Evolutionary conservation across 2,329 filamentous ascomycete genomes (phyloP).

Genomic region (Microdochium paspali): DNA sequence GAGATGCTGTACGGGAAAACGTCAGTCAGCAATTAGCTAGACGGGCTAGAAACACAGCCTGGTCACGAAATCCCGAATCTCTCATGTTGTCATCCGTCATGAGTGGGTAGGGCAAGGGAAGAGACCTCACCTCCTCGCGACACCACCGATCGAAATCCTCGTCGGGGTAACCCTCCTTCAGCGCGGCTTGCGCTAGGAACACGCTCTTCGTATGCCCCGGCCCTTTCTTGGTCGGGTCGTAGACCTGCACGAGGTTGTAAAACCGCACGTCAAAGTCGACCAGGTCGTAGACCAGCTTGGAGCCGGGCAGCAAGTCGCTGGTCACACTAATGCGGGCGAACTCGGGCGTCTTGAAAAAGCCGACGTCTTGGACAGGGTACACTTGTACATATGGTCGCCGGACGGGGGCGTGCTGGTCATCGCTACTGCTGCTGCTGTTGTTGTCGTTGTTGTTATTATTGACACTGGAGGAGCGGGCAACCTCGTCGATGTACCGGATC

Average conservation of each 20-base stretch:
- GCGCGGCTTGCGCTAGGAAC: not conserved
- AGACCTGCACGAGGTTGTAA: constrained; percentile 1
- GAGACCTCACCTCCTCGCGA: not conserved
- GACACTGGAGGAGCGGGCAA: too few relatives aligned
- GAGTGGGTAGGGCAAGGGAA: too few relatives aligned
- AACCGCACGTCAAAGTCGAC: constrained; percentile 7
- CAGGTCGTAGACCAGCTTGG: constrained; percentile 5
- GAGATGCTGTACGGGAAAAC: not conserved
- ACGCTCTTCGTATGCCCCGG: not conserved
- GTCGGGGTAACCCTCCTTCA: not conserved
- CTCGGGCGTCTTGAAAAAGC: constrained; percentile 3
- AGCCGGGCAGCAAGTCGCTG: constrained; percentile 6
- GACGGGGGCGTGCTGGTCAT: too few relatives aligned
- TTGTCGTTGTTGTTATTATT: too few relatives aligned
- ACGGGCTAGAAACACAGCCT: too few relatives aligned
- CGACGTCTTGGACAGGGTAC: constrained; percentile 6
- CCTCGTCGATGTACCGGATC: constrained; percentile 2
- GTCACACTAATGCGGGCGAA: constrained; percentile 5
- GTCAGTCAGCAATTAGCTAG: too few relatives aligned
- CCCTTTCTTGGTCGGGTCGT: not conserved
- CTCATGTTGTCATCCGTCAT: too few relatives aligned
- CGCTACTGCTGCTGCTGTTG: too few relatives aligned
- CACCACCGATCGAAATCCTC: not conserved
- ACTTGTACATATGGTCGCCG: constrained; percentile 7
- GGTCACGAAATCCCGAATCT: too few relatives aligned